These are phyloP conservation scores for Biscogniauxia mediterranea DNA, from an alignment of 2,329 filamentous ascomycete species.

Conservation along the genomic window DNA sequence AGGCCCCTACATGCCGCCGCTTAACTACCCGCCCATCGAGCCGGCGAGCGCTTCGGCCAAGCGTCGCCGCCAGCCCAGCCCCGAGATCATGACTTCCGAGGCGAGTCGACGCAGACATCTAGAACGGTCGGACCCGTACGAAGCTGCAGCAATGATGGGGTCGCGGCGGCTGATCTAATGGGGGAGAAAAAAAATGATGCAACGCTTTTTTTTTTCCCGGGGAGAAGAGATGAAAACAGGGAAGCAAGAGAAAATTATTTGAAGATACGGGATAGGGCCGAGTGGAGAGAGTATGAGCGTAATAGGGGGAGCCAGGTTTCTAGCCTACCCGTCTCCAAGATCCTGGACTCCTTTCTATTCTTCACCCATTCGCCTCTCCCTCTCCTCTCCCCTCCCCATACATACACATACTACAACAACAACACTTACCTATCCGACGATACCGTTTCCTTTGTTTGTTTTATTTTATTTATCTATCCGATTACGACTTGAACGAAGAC, in stretches of 20 bases:
- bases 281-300: neutral
- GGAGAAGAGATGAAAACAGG: neutral
- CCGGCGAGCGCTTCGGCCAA: slow-evolving; percentile 27
- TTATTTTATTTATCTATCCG: neutral
- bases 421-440: neutral
- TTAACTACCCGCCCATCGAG: slow-evolving; percentile 39
- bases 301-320: neutral
- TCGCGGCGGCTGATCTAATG: neutral
- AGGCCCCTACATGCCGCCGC: slow-evolving; percentile 36
- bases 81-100: slow-evolving; percentile 10
- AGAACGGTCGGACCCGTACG: neutral
- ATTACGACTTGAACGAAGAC: neutral
- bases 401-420: neutral
- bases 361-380: neutral
- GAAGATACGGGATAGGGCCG: neutral
- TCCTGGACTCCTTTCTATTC: neutral
- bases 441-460: neutral
- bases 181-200: neutral
- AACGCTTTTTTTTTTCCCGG: neutral
- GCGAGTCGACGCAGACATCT: neutral
- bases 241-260: neutral
- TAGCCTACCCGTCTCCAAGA: too few relatives aligned
- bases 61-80: neutral
- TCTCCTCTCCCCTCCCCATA: too few relatives aligned
- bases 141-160: neutral